Evolutionary conservation across 176 grass and related monocot species (phyloP).

Genomic region (Oryza glaberrima): DNA sequence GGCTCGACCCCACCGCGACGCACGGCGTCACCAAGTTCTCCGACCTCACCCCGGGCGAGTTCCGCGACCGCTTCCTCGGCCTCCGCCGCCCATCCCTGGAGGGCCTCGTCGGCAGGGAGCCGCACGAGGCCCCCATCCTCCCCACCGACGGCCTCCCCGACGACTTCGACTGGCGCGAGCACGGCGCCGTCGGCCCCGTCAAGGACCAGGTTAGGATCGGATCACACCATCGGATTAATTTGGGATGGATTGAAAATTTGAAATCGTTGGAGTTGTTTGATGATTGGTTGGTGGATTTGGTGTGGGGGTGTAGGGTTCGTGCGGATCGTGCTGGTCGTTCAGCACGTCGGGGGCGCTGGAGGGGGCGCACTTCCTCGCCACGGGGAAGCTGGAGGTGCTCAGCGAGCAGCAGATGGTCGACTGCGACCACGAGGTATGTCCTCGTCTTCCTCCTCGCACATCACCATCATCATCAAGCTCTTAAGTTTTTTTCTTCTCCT

Average conservation of each 20-base stretch:
- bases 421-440: slow-evolving; percentile 78
- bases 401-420: slow-evolving; percentile 93
- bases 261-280: not conserved
- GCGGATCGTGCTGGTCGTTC: slow-evolving; percentile 94
- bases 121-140: slow-evolving; percentile 61
- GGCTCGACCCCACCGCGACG: slow-evolving; percentile 73
- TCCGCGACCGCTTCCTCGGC: slow-evolving; percentile 69
- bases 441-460: not conserved
- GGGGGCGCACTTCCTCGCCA: slow-evolving; percentile 78
- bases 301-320: slow-evolving; percentile 58
- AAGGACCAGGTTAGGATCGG: slow-evolving; percentile 74
- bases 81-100: slow-evolving; percentile 40
- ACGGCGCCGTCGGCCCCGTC: slow-evolving; percentile 73
- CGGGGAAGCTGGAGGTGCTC: slow-evolving; percentile 74
- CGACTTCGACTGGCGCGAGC: slow-evolving; percentile 84
- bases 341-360: slow-evolving; percentile 79
- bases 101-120: slow-evolving; percentile 28
- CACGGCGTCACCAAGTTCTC: slow-evolving; percentile 93
- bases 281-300: too few species aligned
- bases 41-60: slow-evolving; percentile 89
- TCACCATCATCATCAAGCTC: too few species aligned
- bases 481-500: not conserved
- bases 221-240: not conserved
- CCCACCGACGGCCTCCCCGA: slow-evolving; percentile 72
- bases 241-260: too few species aligned